Evolutionary conservation across 176 grass and related monocot species (phyloP).

Genomic region (Poa annua): DNA sequence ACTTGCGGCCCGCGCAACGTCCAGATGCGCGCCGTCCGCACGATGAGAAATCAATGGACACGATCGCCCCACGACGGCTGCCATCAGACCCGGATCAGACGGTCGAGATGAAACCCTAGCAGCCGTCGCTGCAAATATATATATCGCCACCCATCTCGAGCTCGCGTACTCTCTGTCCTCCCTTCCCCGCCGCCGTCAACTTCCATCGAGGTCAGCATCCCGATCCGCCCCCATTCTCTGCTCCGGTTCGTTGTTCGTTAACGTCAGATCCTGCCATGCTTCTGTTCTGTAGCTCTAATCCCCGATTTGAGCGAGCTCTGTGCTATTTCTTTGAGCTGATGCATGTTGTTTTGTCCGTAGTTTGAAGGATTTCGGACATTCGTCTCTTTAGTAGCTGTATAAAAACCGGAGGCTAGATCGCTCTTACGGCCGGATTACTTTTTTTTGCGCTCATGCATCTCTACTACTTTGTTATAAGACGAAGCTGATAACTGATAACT

Average conservation of each 20-base stretch:
- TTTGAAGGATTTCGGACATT: neutral
- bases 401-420: no score
- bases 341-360: neutral
- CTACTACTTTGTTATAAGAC: neutral
- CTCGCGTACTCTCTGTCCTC: neutral
- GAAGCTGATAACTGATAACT: neutral
- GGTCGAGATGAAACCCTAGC: slow-evolving; percentile 9
- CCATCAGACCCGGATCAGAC: neutral
- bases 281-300: neutral
- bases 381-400: neutral
- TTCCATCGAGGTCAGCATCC: neutral
- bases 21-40: neutral
- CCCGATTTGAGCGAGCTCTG: neutral
- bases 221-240: neutral
- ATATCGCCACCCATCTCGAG: neutral
- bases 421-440: neutral
- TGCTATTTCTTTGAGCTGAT: neutral
- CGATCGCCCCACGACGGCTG: neutral
- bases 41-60: neutral
- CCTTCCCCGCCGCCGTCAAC: neutral
- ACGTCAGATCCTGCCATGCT: neutral
- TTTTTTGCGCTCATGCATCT: neutral
- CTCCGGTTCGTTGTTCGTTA: neutral
- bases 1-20: neutral
- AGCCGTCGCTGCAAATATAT: neutral